Base-by-base conservation (phyloP, 225 moss, liverwort and hornwort genomes). In the Physcomitrium patens region DNA sequence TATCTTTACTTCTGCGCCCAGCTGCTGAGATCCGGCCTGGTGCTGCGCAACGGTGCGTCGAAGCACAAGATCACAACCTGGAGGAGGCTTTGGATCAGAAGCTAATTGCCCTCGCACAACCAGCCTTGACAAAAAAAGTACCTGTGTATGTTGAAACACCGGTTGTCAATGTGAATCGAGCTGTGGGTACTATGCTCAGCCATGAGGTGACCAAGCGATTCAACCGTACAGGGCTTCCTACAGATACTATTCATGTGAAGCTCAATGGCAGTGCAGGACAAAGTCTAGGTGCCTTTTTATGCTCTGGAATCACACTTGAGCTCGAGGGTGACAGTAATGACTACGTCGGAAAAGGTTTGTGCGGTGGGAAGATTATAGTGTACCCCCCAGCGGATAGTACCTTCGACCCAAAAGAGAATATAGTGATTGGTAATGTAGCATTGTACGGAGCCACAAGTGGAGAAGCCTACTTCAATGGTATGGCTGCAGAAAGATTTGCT, bases 271-370 rank as follows among this genome's bases (percentile, higher is more conserved):
- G 92, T 26, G 92, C 91, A 50, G 94, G 94, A 37, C 94, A 94
- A 69, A 92, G 90, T 49, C 81, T 94, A 3, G 91, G 92, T 57
- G 94, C 92, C 6, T 95, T 91, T 28, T 37, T 91, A 64, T 89
- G 92, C 46, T 46, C 76, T 2, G 92, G 94, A 9, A 87, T 95
- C 62, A 92, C 94, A 1, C 79, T 94, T 53, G 94, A 94, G 67
- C 83, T 94, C n/a, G 94, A 94, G 86, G 94, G 92, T n/a, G 94
- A 94, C 58, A 82, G 89, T 18, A 94, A 94, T 24, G 94, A 94
- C 70, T 94, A 94, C 37, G 92, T 92, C 10, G 92, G 90, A 5
- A 94, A 94, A 71, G 94, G 94, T 10, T 70, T 94, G 51, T 94
- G 90, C 52, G 94, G 94, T 23, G 94, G 94, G 0, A 89, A 87